Evolutionary conservation across 345 rosid genomes (phyloP).

Genomic region (Gossypium herbaceum): DNA sequence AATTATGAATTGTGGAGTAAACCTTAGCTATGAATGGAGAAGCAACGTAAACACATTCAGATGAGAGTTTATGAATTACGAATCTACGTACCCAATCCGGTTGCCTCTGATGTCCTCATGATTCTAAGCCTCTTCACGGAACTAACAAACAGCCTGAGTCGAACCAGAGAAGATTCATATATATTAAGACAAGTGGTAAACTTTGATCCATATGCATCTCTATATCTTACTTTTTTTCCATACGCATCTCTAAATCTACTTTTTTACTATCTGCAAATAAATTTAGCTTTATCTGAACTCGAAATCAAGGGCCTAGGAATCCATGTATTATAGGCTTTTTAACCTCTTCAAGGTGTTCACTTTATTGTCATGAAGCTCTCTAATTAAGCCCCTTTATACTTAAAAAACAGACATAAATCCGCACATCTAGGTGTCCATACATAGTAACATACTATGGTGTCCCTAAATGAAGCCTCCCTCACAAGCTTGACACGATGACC

Average conservation of each 20-base stretch:
- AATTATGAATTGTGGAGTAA: conserved; percentile 7
- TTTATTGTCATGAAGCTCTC: neutral
- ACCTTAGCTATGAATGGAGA: conserved; percentile 12
- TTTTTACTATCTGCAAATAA: neutral
- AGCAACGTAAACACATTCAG: conserved; percentile 5
- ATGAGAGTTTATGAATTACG: conserved; percentile 13
- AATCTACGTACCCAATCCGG: conserved; percentile 51
- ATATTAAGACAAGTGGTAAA: no score
- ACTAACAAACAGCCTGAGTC: conserved; percentile 65
- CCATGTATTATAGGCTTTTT: no score
- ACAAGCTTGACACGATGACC: no score
- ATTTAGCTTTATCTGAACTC: neutral
- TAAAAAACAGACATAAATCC: neutral
- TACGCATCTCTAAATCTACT: neutral
- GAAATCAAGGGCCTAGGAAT: no score
- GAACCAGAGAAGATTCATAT: neutral
- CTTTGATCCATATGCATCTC: neutral
- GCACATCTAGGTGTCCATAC: neutral
- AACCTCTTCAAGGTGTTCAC: neutral
- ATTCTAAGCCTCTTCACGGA: conserved; percentile 87
- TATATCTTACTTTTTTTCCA: neutral
- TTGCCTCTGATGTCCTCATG: conserved; percentile 78
- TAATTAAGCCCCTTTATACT: neutral
- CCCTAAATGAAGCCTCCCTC: no score
- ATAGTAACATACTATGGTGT: neutral